phyloP scores from a whole-genome alignment of 768 basidiomycete species.

The Lactifluus hygrophoroides region DNA sequence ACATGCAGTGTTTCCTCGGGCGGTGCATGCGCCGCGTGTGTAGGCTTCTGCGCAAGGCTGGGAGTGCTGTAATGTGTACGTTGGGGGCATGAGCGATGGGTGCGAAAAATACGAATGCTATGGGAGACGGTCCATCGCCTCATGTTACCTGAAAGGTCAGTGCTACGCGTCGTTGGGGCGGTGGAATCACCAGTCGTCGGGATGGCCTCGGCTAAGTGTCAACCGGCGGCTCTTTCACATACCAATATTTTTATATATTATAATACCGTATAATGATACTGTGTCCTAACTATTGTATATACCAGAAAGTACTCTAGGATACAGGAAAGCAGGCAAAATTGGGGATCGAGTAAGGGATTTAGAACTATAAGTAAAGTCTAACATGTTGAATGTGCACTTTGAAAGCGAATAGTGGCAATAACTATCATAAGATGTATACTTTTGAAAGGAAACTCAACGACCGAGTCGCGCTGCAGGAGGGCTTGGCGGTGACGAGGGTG shows the following conservation, averaged over 20 bases:
- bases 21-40: not conserved
- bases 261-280: constrained; percentile 13
- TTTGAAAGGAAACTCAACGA: constrained; percentile 17
- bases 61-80: constrained; percentile 3
- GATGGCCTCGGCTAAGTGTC: no score
- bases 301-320: constrained; percentile 1
- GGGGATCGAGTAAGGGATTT: not conserved
- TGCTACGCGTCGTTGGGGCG: not conserved
- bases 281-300: not conserved
- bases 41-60: constrained; percentile 13
- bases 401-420: not conserved
- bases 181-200: no score
- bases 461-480: constrained; percentile 17
- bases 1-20: not conserved
- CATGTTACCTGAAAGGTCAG: constrained; percentile 1
- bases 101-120: constrained; percentile 1
- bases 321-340: not conserved
- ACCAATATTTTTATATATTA: constrained; percentile 10
- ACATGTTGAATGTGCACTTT: not conserved
- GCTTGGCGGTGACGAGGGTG: constrained; percentile 10
- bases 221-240: no score
- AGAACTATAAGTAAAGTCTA: not conserved
- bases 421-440: constrained; percentile 8
- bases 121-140: constrained; percentile 7
- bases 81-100: not conserved